Evolutionary conservation across 2,329 filamentous ascomycete genomes (phyloP), one percentile per base, ranked within the genome.

Genomic region (Ceratocystis lukuohia): DNA sequence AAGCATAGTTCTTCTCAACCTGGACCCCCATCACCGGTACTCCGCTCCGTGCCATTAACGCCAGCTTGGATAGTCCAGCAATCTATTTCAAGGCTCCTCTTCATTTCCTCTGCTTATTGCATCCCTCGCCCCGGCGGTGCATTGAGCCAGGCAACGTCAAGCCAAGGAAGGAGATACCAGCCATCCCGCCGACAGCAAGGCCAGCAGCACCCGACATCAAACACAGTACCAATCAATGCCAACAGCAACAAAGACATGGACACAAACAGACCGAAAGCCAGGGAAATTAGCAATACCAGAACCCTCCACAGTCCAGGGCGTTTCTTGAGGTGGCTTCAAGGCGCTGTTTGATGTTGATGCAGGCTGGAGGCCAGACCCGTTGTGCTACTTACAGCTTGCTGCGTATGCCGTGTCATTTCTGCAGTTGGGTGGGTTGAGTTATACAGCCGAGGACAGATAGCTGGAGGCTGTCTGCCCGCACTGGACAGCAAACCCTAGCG

Each of bases 331-430:
- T 59, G 56, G 56, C 56, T 59, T 59, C 56, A 37, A 20, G 56
- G 56, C 56, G 56, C n/a, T 59, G 56, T 59, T 59, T 59, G 56
- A 59, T 59, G 30, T 30, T 59, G 56, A 59, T 59, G 56, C 53
- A 57, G 25, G 28, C 20, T 30, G 28, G 17, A n/a, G 46, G 17
- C 17, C 46, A n/a, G 17, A 17, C 46, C 20, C 17, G 8, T 10
- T 41, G 37, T 41, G 37, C 10, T 12, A 41, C 37, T 12, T 41
- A 3, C 37, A 41, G 12, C 37, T 41, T 41, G 10, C 37, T 41
- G 37, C 37, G 37, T 41, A 41, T 41, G 37, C 37, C 37, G 37
- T 41, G 37, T 41, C 37, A 41, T 41, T 41, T 12, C 37, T 41
- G 4, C 3, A 12, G 12, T 15, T 41, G 12, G 37, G 10, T 5